phyloP scores from a whole-genome alignment of 805 yeast species.

The Candida chilensis region DNA sequence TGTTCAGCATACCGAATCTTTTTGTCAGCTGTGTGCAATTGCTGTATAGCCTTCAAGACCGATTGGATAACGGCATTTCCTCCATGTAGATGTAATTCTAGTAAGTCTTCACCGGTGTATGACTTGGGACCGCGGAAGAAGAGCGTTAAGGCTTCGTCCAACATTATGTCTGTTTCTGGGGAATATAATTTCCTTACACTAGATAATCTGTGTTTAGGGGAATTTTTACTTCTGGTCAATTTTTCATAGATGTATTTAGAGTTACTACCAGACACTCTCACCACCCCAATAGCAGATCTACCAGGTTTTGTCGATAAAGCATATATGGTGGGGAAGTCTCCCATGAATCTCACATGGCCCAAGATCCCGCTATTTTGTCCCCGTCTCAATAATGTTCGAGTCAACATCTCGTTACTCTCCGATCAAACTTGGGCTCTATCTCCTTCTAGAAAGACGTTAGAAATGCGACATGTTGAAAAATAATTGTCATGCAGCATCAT shows the following conservation, averaged over 20 bases:
- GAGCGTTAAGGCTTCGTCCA: conserved; percentile 73
- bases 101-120: conserved; percentile 86
- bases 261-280: conserved; percentile 73
- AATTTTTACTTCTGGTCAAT: conserved; percentile 28
- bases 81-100: conserved; percentile 92
- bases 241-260: conserved; percentile 31
- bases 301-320: conserved; percentile 84
- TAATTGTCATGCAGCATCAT: too few relatives aligned
- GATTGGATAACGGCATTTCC: conserved; percentile 77
- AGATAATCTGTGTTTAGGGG: conserved; percentile 46
- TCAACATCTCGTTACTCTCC: too few relatives aligned
- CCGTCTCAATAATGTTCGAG: too few relatives aligned
- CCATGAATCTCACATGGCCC: too few relatives aligned
- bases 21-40: conserved; percentile 33
- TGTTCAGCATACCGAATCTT: conserved; percentile 77
- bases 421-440: too few relatives aligned
- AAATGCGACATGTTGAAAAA: too few relatives aligned
- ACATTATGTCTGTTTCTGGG: conserved; percentile 24
- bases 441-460: too few relatives aligned
- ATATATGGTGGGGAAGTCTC: conserved; percentile 67
- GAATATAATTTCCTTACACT: conserved; percentile 47
- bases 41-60: conserved; percentile 53
- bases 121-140: conserved; percentile 68
- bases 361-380: too few relatives aligned
- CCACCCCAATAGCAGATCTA: conserved; percentile 78